These are phyloP conservation scores for Rhinocladiella mackenziei DNA, from an alignment of 2,329 filamentous ascomycete species.

Conservation along the genomic window DNA sequence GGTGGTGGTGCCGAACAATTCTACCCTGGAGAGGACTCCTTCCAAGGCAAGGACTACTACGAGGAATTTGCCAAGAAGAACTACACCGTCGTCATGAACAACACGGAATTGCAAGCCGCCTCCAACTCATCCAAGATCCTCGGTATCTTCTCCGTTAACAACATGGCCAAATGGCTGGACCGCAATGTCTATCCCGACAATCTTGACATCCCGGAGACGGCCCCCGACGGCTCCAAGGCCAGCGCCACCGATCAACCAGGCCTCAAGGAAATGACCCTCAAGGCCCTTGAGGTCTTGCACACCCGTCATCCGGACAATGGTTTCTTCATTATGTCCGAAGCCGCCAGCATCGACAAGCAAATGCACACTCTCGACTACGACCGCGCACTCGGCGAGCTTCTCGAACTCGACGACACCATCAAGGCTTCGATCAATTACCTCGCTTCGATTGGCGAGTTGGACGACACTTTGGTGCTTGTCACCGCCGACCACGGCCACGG, in stretches of 20 bases:
- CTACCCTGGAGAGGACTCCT: conserved; percentile 60
- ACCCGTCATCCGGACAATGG: conserved; percentile 63
- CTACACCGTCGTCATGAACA: conserved; percentile 70
- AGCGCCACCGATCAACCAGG: conserved; percentile 73
- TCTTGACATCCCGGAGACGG: conserved; percentile 61
- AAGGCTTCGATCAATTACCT: conserved; percentile 70
- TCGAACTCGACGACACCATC: conserved; percentile 81
- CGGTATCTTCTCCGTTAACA: conserved; percentile 70
- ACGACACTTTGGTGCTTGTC: conserved; percentile 74
- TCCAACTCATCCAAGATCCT: conserved; percentile 61
- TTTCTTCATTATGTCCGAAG: conserved; percentile 85
- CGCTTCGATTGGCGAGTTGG: conserved; percentile 59
- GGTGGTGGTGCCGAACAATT: conserved; percentile 82
- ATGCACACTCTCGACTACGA: conserved; percentile 86
- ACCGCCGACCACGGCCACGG: conserved; percentile 88
- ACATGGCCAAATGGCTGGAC: conserved; percentile 81
- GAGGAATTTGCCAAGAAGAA: conserved; percentile 65
- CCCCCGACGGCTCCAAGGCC: conserved; percentile 61
- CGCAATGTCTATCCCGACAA: conserved; percentile 67
- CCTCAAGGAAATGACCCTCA: conserved; percentile 84
- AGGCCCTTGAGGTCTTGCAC: conserved; percentile 76
- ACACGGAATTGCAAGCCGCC: conserved; percentile 61
- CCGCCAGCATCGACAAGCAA: conserved; percentile 81
- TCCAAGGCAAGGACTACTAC: conserved; percentile 68
- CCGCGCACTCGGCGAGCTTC: conserved; percentile 75